These are phyloP conservation scores for Volvox carteri DNA, from an alignment of 163 green algal species.

Conservation along the genomic window DNA sequence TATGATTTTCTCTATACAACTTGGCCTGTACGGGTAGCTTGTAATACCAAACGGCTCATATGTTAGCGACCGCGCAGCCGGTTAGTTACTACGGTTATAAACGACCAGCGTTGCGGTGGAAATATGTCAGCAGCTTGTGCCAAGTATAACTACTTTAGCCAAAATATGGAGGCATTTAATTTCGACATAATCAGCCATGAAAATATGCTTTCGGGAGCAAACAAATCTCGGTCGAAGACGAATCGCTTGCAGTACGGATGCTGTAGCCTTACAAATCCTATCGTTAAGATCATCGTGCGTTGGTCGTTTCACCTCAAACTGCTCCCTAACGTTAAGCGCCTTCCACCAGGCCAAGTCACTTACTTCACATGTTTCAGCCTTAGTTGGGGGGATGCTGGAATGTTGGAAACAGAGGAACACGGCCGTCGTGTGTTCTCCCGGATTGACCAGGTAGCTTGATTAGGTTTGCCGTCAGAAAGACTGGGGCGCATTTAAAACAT, in stretches of 20 bases:
- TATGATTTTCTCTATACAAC: neutral
- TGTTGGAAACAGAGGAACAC: too few species aligned
- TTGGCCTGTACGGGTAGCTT: neutral
- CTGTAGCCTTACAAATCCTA: constrained; percentile 30
- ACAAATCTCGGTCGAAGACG: neutral
- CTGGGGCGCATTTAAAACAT: constrained; percentile 11
- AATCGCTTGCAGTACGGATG: neutral
- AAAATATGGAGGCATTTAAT: too few species aligned
- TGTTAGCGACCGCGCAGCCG: neutral
- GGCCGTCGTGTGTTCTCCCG: too few species aligned
- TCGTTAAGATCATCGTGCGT: neutral
- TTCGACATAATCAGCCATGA: too few species aligned
- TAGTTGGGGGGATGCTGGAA: too few species aligned
- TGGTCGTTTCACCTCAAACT: constrained; percentile 14
- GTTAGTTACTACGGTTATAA: constrained; percentile 3
- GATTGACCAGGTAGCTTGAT: neutral
- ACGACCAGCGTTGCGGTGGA: too few species aligned
- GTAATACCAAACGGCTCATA: constrained; percentile 26
- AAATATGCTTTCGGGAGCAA: too few species aligned
- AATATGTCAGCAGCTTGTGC: too few species aligned
- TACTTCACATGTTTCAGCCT: too few species aligned
- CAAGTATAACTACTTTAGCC: too few species aligned
- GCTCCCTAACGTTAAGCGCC: too few species aligned
- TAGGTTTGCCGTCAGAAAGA: neutral
- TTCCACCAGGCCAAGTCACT: too few species aligned